phyloP scores from a whole-genome alignment of 106 monocot species.

The Platanthera guangdongensis region DNA sequence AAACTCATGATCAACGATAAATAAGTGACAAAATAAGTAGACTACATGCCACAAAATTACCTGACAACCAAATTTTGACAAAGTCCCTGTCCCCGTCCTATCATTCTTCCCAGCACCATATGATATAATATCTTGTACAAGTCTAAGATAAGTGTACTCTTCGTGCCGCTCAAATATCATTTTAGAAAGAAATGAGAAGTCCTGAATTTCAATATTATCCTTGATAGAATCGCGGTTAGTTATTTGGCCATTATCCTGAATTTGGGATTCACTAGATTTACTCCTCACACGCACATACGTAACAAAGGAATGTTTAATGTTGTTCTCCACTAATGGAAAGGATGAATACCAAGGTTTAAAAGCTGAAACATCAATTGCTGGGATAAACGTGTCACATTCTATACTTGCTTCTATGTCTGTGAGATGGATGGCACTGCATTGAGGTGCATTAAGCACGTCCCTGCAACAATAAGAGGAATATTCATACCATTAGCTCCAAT shows the following conservation, averaged over 20 bases:
- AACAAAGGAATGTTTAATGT: slow-evolving; percentile 62
- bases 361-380: slow-evolving; percentile 49
- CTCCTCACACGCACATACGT: slow-evolving; percentile 72
- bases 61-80: slow-evolving; percentile 96
- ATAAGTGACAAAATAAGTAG: neutral
- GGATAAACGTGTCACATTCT: slow-evolving; percentile 92
- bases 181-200: slow-evolving; percentile 83
- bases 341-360: slow-evolving; percentile 94
- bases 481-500: neutral
- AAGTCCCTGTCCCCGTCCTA: slow-evolving; percentile 79
- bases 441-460: slow-evolving; percentile 66
- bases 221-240: slow-evolving; percentile 5
- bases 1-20: neutral
- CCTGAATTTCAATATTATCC: slow-evolving; percentile 55
- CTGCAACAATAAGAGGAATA: slow-evolving; percentile 31
- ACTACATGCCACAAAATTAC: slow-evolving; percentile 19
- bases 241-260: slow-evolving; percentile 29
- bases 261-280: slow-evolving; percentile 15
- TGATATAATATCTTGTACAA: slow-evolving; percentile 69
- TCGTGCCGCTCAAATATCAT: slow-evolving; percentile 65
- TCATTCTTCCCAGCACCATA: slow-evolving; percentile 74
- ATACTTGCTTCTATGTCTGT: slow-evolving; percentile 74
- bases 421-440: slow-evolving; percentile 85
- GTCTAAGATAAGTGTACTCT: slow-evolving; percentile 72
- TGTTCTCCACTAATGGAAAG: slow-evolving; percentile 58